Conservation (phyloP, 345 rosid genomes). For the Firmiana major region DNA sequence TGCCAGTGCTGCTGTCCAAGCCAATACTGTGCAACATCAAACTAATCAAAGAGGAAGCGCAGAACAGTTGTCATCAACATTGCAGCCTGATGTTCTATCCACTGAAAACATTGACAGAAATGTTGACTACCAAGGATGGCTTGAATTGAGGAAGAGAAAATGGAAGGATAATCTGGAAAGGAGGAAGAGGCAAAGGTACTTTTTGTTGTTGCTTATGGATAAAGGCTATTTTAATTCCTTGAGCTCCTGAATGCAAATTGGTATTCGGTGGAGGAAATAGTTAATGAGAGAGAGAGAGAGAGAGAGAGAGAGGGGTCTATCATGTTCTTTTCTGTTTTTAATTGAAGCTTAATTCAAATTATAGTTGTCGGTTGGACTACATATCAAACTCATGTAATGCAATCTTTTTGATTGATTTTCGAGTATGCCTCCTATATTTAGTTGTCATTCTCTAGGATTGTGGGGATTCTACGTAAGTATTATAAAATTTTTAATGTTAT, state of each 20-base stretch:
- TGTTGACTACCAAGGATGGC: constrained; percentile 92
- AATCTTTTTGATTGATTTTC: neutral
- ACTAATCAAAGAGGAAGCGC: constrained; percentile 14
- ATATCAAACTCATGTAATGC: neutral
- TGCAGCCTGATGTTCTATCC: constrained; percentile 27
- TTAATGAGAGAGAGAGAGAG: neutral
- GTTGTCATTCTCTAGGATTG: neutral
- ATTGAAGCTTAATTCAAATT: neutral
- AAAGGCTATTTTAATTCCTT: constrained; percentile 7
- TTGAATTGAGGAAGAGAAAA: constrained; percentile 81
- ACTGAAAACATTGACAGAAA: constrained; percentile 58
- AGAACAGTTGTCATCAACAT: constrained; percentile 29
- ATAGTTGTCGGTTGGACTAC: neutral
- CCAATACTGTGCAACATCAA: constrained; percentile 26
- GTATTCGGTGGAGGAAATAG: neutral
- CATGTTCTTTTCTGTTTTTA: neutral
- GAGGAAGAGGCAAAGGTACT: constrained; percentile 79
- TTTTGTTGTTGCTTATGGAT: constrained; percentile 4
- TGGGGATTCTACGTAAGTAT: neutral
- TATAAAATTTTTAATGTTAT: neutral
- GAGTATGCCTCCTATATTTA: neutral
- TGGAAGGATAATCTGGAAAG: constrained; percentile 63
- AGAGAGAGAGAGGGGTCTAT: neutral
- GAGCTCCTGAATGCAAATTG: neutral
- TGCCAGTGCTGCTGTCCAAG: constrained; percentile 23